Base-by-base conservation (phyloP, 1,139 yeast genomes). In the Tardiomyces blankii region DNA sequence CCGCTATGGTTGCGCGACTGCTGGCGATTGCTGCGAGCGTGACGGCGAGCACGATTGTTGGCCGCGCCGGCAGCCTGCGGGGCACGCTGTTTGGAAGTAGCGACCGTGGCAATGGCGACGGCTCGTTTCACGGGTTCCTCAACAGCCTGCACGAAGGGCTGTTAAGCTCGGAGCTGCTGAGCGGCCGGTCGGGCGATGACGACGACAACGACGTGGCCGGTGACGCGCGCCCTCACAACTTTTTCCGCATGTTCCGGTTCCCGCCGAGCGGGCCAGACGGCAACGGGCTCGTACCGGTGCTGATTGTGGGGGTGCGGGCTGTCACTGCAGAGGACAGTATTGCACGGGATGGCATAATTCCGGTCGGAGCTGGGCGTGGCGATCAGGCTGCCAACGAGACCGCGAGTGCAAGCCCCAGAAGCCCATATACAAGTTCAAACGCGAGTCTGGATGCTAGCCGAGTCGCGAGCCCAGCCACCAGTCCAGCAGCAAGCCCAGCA, bases 231-330 rank as follows among this genome's bases (percentile, higher is more conserved):
- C 30, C 13, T 8, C 41, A 39, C 52, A 68, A 70, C 45, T 75
- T 76, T 49, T 75, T 76, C 57, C 63, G 82, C 42, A 75, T 79
- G 50, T 77, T 77, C 55, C 57, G 80, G 44, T 75, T 77, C 57
- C 72, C 73, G 38, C 57, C 65, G 39, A 51, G 32, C 35, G 46
- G 32, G 28, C 44, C 46, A 21, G 56, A 50, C n/a, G 54, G 55
- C 11, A 54, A 58, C 18, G 61, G 62, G 19, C 57, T 67, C 48
- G 68, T 77, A 1, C 82, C 82, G 0, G 76, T 77, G 5, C 60
- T 77, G 51, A 72, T 77, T 33, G 73, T 77, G n/a, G 80, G 82
- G 3, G 73, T 77, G n/a, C 60, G 78, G 18, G 70, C 77, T 1
- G 69, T 69, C 7, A 59, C 56, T 14, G 52, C 47, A 28, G 51